These are phyloP conservation scores for Cucumis hystrix DNA, from an alignment of 306 rosid species.

Conservation along the genomic window DNA sequence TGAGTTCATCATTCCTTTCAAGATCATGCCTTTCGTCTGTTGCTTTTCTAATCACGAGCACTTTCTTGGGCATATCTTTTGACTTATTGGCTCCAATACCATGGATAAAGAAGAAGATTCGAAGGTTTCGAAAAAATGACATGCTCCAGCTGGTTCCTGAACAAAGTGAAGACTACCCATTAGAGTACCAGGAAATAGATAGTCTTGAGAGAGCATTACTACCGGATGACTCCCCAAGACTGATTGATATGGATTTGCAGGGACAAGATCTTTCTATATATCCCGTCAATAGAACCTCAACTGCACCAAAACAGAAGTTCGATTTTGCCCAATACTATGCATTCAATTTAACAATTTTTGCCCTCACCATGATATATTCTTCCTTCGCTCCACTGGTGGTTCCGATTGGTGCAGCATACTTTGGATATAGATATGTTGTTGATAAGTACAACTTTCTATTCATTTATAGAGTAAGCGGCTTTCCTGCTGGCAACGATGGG, in stretches of 20 bases:
- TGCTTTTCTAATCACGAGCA: slow-evolving; percentile 79
- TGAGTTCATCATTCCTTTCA: slow-evolving; percentile 86
- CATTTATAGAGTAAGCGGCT: slow-evolving; percentile 79
- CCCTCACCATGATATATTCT: slow-evolving; percentile 76
- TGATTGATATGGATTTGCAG: slow-evolving; percentile 27
- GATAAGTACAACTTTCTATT: slow-evolving; percentile 93
- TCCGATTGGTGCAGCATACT: slow-evolving; percentile 80
- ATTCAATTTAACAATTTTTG: slow-evolving; percentile 81
- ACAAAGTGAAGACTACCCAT: slow-evolving; percentile 67
- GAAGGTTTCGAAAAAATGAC: slow-evolving; percentile 73
- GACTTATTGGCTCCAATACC: slow-evolving; percentile 94
- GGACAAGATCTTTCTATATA: slow-evolving; percentile 73
- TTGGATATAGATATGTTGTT: slow-evolving; percentile 88
- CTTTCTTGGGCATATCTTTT: slow-evolving; percentile 88
- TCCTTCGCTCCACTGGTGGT: slow-evolving; percentile 86
- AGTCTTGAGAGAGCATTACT: slow-evolving; percentile 58
- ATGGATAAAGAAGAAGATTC: slow-evolving; percentile 78
- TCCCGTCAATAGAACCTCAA: slow-evolving; percentile 66
- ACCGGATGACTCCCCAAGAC: slow-evolving; percentile 32
- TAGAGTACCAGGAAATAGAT: slow-evolving; percentile 64
- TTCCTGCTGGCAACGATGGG: slow-evolving; percentile 96
- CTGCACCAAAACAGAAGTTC: slow-evolving; percentile 76
- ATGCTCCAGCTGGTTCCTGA: slow-evolving; percentile 94
- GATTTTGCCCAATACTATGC: slow-evolving; percentile 98
- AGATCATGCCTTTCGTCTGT: slow-evolving; percentile 93